Evolutionary conservation across 805 yeast genomes (phyloP).

Genomic region (Metschnikowia lachancei): DNA sequence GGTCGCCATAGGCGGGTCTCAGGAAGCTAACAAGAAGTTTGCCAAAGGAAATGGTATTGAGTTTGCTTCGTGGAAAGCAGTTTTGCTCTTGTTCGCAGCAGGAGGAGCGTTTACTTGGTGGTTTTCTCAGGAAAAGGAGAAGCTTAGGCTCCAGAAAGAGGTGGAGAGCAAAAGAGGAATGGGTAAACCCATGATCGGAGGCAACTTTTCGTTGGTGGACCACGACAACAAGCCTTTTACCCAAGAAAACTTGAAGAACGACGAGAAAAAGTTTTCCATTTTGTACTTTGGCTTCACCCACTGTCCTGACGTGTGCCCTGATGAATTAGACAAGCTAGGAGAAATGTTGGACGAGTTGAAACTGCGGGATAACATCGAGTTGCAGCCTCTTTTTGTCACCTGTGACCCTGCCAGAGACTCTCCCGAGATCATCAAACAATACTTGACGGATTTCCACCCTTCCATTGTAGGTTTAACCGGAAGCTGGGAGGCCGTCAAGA

Average conservation of each 20-base stretch:
- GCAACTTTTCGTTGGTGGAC: constrained; percentile 75
- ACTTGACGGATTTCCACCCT: constrained; percentile 86
- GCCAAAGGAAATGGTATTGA: constrained; percentile 51
- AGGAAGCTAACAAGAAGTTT: constrained; percentile 32
- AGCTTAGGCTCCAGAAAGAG: constrained; percentile 68
- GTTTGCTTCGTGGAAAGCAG: constrained; percentile 83
- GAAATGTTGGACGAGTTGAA: constrained; percentile 63
- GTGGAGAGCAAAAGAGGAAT: constrained; percentile 83
- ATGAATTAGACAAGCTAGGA: constrained; percentile 90
- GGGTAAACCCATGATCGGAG: constrained; percentile 93
- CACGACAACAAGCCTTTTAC: constrained; percentile 72
- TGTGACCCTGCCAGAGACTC: constrained; percentile 96
- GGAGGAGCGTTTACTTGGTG: constrained; percentile 73
- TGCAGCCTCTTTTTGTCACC: constrained; percentile 89
- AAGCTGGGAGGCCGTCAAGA: constrained; percentile 77
- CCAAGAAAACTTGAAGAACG: constrained; percentile 66
- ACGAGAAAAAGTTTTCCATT: constrained; percentile 61
- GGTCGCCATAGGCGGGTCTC: constrained; percentile 68
- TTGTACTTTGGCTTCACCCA: constrained; percentile 96
- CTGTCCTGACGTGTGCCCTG: constrained; percentile 99
- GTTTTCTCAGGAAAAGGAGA: constrained; percentile 73
- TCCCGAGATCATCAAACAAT: constrained; percentile 79
- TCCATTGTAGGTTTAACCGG: constrained; percentile 91
- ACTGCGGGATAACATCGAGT: constrained; percentile 47
- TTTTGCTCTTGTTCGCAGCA: constrained; percentile 57